These are phyloP conservation scores for Volvox reticuliferus DNA, from an alignment of 139 green algal genomes.

Conservation along the genomic window DNA sequence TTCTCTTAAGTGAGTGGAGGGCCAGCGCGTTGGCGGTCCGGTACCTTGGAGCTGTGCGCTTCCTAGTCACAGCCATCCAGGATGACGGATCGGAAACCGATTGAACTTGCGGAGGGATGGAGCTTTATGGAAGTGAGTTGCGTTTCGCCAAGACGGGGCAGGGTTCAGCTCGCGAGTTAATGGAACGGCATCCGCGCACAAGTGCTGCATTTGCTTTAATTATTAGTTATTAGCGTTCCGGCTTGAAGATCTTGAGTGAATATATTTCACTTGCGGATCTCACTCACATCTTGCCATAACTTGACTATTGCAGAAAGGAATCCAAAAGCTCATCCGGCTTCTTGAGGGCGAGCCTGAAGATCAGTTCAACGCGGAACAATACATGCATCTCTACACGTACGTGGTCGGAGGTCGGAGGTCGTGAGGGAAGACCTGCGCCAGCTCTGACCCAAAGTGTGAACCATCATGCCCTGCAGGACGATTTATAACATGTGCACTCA, in stretches of 20 bases:
- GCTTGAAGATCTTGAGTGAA: too few species aligned
- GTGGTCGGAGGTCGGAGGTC: background rate
- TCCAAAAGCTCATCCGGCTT: conserved; percentile 94
- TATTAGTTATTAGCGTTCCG: too few species aligned
- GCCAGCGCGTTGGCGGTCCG: too few species aligned
- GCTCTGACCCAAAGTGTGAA: too few species aligned
- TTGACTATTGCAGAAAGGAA: conserved; percentile 81
- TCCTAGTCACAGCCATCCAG: background rate
- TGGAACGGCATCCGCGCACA: too few species aligned
- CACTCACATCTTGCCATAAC: too few species aligned
- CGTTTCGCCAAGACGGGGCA: too few species aligned
- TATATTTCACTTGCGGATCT: too few species aligned
- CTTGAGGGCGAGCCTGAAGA: conserved; percentile 87
- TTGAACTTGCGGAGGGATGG: conserved; percentile 95
- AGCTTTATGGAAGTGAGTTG: conserved; percentile 84
- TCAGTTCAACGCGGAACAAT: conserved; percentile 95
- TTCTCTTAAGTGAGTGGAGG: too few species aligned
- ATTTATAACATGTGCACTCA: conserved; percentile 99
- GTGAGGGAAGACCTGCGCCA: too few species aligned
- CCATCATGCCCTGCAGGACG: conserved; percentile 68
- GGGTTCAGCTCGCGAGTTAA: too few species aligned
- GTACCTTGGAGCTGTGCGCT: background rate
- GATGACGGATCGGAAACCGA: conserved; percentile 65
- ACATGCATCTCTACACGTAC: conserved; percentile 98
- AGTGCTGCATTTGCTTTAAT: too few species aligned